These are phyloP conservation scores for Colletotrichum tropicale DNA, from an alignment of 2,329 filamentous ascomycete species.

Conservation along the genomic window DNA sequence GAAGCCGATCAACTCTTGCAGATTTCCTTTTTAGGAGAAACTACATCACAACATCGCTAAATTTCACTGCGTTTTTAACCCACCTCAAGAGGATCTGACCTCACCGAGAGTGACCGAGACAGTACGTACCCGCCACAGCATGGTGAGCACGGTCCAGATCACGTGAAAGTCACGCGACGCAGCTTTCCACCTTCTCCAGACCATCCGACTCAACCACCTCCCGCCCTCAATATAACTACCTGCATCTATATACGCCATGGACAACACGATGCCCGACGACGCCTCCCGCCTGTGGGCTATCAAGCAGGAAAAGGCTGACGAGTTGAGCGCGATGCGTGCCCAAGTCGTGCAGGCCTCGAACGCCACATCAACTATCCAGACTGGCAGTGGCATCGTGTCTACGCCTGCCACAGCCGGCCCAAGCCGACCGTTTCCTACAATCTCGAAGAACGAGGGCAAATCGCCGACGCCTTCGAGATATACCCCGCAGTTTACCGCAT, in stretches of 20 bases:
- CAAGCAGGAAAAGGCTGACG: background rate
- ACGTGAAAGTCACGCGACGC: conserved; percentile 7
- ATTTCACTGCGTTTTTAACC: too few relatives aligned
- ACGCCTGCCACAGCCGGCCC: background rate
- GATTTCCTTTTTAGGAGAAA: too few relatives aligned
- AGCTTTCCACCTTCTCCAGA: background rate
- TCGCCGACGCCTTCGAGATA: conserved; percentile 23
- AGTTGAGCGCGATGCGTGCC: background rate
- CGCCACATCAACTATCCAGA: background rate
- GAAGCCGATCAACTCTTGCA: too few relatives aligned
- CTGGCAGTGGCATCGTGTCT: background rate
- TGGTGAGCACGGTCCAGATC: background rate
- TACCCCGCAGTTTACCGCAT: conserved; percentile 32
- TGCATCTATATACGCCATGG: background rate
- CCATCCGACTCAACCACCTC: background rate
- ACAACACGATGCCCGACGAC: background rate
- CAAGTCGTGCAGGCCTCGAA: background rate
- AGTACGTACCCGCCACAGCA: background rate
- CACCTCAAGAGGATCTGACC: background rate
- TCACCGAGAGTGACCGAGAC: background rate
- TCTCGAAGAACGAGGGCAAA: background rate
- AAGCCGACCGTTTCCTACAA: background rate
- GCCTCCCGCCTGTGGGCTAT: background rate
- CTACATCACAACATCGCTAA: too few relatives aligned
- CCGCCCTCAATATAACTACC: rapidly evolving